Conservation (phyloP, 1,284 basidiomycete genomes). For the Apiotrichum mycotoxinovorans region DNA sequence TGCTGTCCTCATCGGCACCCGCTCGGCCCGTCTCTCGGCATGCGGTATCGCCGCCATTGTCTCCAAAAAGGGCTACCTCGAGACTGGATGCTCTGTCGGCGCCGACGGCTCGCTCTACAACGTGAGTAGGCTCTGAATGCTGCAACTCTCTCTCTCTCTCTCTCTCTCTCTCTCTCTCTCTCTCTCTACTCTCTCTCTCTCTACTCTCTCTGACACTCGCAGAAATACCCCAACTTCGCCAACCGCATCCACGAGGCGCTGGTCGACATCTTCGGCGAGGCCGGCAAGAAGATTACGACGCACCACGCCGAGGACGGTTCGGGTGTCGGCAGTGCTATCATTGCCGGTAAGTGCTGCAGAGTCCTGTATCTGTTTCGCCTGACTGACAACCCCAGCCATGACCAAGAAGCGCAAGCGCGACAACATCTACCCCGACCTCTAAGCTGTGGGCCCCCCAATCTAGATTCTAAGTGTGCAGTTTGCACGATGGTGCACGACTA, state of each 20-base stretch:
- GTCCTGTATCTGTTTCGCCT: too few relatives aligned
- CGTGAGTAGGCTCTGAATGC: slow-evolving; percentile 54
- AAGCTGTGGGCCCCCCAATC: slow-evolving; percentile 7
- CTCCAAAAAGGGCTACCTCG: slow-evolving; percentile 82
- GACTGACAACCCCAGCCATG: slow-evolving; percentile 54
- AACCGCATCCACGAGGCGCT: slow-evolving; percentile 84
- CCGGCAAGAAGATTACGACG: slow-evolving; percentile 81
- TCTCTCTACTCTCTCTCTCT: too few relatives aligned
- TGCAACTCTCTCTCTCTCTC: too few relatives aligned
- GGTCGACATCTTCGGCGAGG: slow-evolving; percentile 87
- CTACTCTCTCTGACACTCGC: slow-evolving; percentile 13
- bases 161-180: too few relatives aligned
- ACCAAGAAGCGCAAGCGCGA: slow-evolving; percentile 59
- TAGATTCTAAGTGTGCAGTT: not conserved
- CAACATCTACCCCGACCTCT: slow-evolving; percentile 39
- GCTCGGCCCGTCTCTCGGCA: slow-evolving; percentile 80
- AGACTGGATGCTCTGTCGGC: slow-evolving; percentile 75
- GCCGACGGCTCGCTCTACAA: slow-evolving; percentile 92
- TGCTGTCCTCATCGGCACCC: slow-evolving; percentile 80
- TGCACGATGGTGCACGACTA: too few relatives aligned
- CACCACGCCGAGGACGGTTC: slow-evolving; percentile 92
- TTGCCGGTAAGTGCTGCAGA: slow-evolving; percentile 66
- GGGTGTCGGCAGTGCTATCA: slow-evolving; percentile 93
- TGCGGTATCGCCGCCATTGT: slow-evolving; percentile 95
- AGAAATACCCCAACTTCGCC: slow-evolving; percentile 94